Evolutionary conservation across 2,329 filamentous ascomycete species (phyloP).

Genomic region (Bisporella sp.): DNA sequence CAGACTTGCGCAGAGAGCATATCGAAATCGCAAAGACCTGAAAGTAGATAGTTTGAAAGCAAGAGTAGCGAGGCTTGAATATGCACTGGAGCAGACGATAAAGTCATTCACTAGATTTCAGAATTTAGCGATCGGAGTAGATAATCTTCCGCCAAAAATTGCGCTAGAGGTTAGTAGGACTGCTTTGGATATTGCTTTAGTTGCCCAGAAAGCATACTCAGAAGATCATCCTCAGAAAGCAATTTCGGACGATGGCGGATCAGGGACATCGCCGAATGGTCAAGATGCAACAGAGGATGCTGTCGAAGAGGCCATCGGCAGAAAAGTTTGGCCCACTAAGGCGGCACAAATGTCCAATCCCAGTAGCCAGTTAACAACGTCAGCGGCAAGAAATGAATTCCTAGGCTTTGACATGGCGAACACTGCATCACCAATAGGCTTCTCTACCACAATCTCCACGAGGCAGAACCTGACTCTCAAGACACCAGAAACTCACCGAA

Average conservation of each 20-base stretch:
- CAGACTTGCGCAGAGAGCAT: conserved; percentile 2
- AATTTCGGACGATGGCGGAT: neutral
- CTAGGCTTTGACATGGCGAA: neutral
- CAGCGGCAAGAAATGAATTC: neutral
- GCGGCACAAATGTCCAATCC: neutral
- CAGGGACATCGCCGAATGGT: neutral
- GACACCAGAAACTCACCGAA: neutral
- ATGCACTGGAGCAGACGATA: neutral
- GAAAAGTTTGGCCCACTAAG: neutral
- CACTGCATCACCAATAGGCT: neutral
- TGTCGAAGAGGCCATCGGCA: neutral
- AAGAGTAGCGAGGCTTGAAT: neutral
- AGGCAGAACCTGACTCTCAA: neutral
- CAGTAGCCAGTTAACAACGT: neutral
- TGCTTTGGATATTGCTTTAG: neutral
- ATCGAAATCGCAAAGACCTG: conserved; percentile 1
- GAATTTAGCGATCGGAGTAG: neutral
- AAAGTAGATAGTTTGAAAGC: neutral
- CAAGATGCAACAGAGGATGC: neutral
- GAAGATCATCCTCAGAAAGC: neutral
- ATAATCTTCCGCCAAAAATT: neutral
- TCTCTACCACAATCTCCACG: neutral
- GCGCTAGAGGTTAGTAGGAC: neutral
- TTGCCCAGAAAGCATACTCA: neutral
- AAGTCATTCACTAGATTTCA: neutral